phyloP scores from a whole-genome alignment of 768 basidiomycete species.

The Leccinum subgranulosum region DNA sequence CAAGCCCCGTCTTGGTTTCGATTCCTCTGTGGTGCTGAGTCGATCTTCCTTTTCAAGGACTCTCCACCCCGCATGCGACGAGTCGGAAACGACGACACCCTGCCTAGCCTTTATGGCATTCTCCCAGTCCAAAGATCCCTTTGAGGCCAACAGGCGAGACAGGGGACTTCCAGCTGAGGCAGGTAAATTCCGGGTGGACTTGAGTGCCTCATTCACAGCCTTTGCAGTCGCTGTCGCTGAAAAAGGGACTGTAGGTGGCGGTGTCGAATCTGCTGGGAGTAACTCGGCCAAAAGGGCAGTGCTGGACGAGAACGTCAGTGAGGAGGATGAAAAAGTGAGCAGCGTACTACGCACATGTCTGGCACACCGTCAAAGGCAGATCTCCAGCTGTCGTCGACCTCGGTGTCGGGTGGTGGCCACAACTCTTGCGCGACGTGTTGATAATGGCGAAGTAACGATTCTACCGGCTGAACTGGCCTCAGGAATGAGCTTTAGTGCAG shows the following conservation, averaged over 20 bases:
- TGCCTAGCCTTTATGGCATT: constrained; percentile 55
- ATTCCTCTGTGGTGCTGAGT: constrained; percentile 32
- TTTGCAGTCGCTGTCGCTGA: constrained; percentile 55
- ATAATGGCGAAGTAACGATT: constrained; percentile 51
- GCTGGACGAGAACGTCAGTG: constrained; percentile 33
- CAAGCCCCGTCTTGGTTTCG: constrained; percentile 52
- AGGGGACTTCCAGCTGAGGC: constrained; percentile 61
- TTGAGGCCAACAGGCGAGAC: constrained; percentile 63
- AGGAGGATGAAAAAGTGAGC: constrained; percentile 2
- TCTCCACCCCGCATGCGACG: constrained; percentile 68
- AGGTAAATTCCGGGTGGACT: constrained; percentile 58
- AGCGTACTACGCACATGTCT: constrained; percentile 50
- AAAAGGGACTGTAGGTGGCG: constrained; percentile 51
- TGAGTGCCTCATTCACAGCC: constrained; percentile 57
- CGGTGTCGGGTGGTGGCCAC: constrained; percentile 41
- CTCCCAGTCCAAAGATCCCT: constrained; percentile 78
- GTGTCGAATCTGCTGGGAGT: constrained; percentile 47
- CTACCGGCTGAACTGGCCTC: constrained; percentile 47
- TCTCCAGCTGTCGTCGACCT: constrained; percentile 35
- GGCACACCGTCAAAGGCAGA: constrained; percentile 48
- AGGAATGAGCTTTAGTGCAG: constrained; percentile 16
- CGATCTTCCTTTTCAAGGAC: constrained; percentile 51
- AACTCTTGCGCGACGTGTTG: constrained; percentile 49
- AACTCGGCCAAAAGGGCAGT: constrained; percentile 39
- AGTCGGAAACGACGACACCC: constrained; percentile 43